Percentiles rank a stretch among this genome's conserved stretches.
phyloP scores from a whole-genome alignment of 768 basidiomycete genomes.

The Gloeopeniophorella convolvens region DNA sequence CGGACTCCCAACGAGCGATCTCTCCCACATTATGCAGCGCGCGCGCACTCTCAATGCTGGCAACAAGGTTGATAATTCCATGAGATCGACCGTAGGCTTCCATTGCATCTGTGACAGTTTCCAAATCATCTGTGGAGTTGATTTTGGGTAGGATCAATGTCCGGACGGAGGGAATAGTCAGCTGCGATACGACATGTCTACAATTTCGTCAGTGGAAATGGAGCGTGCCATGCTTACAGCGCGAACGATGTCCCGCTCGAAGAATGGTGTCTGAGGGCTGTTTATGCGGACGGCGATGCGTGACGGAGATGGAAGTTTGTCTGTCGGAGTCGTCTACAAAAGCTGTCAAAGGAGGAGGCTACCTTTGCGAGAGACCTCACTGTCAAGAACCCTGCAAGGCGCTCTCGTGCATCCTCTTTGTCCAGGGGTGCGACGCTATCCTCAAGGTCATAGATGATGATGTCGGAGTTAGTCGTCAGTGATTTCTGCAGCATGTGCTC shows the following conservation, averaged over 20 bases:
- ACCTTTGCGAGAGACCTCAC: conserved; percentile 31
- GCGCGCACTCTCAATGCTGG: conserved; percentile 81
- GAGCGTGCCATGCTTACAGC: conserved; percentile 37
- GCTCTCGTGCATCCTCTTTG: conserved; percentile 52
- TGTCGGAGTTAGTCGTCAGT: conserved; percentile 53
- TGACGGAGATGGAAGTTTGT: conserved; percentile 36
- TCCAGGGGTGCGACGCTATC: conserved; percentile 73
- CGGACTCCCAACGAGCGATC: conserved; percentile 66
- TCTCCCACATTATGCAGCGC: conserved; percentile 58
- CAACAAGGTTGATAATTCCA: conserved; percentile 51
- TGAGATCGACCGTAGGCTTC: conserved; percentile 27
- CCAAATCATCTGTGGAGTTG: conserved; percentile 59
- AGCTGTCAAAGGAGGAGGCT: neutral
- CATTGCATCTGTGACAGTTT: conserved; percentile 48
- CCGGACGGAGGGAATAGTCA: conserved; percentile 40
- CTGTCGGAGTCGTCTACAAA: conserved; percentile 13
- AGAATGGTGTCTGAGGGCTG: conserved; percentile 57
- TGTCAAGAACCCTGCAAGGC: conserved; percentile 48
- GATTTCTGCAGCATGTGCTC: conserved; percentile 81
- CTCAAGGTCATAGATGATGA: conserved; percentile 84
- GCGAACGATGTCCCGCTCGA: conserved; percentile 53
- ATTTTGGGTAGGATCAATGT: conserved; percentile 85
- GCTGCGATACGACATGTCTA: conserved; percentile 28
- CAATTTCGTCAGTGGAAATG: neutral
- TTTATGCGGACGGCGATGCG: conserved; percentile 71